Evolutionary conservation across 78 protist species (phyloP).

Genomic region (Polysphondylium violaceum): DNA sequence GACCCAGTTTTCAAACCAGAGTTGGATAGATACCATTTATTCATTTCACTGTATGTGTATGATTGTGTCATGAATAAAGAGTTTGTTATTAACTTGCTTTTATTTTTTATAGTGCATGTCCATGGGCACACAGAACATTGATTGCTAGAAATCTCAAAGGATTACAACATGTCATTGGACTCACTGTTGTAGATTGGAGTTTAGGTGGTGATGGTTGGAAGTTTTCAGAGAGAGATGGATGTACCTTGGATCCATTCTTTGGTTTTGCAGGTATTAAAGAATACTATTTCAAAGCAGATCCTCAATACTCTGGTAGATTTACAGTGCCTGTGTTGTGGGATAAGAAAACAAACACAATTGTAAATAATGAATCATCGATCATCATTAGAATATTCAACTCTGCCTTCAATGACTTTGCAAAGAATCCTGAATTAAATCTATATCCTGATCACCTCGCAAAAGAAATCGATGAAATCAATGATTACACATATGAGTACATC

Average conservation of each 20-base stretch:
- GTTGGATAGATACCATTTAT: background rate
- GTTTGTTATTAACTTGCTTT: background rate
- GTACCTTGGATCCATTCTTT: constrained; percentile 13
- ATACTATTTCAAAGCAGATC: constrained; percentile 1
- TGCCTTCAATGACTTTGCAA: constrained; percentile 84
- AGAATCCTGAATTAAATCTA: constrained; percentile 72
- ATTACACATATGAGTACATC: constrained; percentile 79
- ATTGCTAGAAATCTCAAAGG: constrained; percentile 79
- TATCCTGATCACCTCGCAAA: constrained; percentile 56
- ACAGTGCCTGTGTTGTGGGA: constrained; percentile 93
- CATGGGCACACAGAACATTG: background rate
- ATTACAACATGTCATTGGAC: constrained; percentile 73
- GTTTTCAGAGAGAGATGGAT: constrained; percentile 9
- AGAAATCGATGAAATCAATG: constrained; percentile 83
- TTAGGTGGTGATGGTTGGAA: constrained; percentile 27
- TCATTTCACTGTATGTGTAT: too few relatives aligned
- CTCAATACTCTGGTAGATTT: constrained; percentile 41
- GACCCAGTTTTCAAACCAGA: background rate
- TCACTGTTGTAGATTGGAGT: constrained; percentile 36
- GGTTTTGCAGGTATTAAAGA: constrained; percentile 11
- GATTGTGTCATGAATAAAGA: too few relatives aligned
- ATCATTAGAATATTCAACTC: constrained; percentile 87
- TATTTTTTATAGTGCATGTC: background rate
- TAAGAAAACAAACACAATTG: constrained; percentile 69
- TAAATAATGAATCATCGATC: constrained; percentile 91